Conservation (phyloP, 2,329 filamentous ascomycete genomes). For the Akanthomyces uredinophilus region DNA sequence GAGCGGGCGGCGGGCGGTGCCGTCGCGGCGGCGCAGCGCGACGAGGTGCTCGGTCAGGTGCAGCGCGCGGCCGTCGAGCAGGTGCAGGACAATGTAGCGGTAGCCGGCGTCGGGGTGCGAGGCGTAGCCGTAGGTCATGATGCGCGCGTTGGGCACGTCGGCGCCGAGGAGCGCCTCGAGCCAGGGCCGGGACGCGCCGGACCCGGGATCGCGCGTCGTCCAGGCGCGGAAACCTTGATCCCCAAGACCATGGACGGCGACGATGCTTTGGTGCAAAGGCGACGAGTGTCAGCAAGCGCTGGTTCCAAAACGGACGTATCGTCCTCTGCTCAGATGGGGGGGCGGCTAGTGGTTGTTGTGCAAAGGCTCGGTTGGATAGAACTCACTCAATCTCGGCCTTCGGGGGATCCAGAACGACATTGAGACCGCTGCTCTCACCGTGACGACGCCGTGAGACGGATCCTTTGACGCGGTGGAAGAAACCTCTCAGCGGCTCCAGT, state of each 20-base stretch:
- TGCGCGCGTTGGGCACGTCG: constrained; percentile 24
- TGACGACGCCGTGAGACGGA: constrained; percentile 19
- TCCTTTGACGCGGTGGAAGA: constrained; percentile 22
- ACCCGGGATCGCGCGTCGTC: constrained; percentile 20
- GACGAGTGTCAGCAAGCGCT: no score
- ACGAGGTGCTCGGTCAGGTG: constrained; percentile 21
- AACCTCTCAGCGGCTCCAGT: constrained; percentile 20
- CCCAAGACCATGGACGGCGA: constrained; percentile 25
- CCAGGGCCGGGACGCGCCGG: constrained; percentile 21
- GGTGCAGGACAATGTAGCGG: constrained; percentile 21
- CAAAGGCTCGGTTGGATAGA: background rate
- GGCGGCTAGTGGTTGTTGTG: no score
- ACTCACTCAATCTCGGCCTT: constrained; percentile 24
- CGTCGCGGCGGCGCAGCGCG: constrained; percentile 18
- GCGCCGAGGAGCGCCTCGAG: constrained; percentile 21
- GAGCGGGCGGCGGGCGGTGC: constrained; percentile 20
- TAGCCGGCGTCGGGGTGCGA: constrained; percentile 20
- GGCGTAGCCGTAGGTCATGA: constrained; percentile 24
- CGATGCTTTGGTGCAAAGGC: no score
- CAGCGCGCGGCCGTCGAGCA: constrained; percentile 23
- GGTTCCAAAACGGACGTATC: no score
- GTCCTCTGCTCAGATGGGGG: no score
- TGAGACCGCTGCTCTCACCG: constrained; percentile 18
- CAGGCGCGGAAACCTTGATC: constrained; percentile 24
- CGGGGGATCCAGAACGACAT: constrained; percentile 20